Percentiles rank a stretch among this genome's conserved stretches.
Conservation (phyloP, 352 stramenopile species). For the Ophiocytium majus region DNA sequence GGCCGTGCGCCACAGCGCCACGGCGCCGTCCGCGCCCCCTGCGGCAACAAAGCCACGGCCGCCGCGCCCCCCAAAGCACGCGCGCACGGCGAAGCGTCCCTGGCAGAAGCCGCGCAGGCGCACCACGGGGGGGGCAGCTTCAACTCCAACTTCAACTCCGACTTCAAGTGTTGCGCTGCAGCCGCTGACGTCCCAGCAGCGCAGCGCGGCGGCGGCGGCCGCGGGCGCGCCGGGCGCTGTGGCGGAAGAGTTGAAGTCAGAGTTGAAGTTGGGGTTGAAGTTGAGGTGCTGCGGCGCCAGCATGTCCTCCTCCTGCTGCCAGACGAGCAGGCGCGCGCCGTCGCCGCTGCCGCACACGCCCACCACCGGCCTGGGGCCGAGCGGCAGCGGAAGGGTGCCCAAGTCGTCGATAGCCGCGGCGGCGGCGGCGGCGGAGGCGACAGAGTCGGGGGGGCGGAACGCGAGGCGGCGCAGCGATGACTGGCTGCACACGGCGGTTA, state of each 20-base stretch:
- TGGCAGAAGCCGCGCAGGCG: not conserved
- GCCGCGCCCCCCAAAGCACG: constrained; percentile 31
- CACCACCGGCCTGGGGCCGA: not conserved
- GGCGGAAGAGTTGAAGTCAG: no score
- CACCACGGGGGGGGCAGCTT: not conserved
- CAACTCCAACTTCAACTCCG: not conserved
- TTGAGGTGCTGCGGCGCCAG: no score
- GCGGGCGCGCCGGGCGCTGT: not conserved
- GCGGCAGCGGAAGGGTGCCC: not conserved
- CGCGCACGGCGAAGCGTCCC: constrained; percentile 27
- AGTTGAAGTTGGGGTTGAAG: no score
- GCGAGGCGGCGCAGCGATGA: not conserved
- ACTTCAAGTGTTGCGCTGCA: no score
- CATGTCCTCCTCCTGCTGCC: not conserved
- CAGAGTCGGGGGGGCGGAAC: not conserved
- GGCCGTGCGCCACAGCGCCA: not conserved
- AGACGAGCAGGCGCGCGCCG: not conserved
- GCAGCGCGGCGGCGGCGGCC: constrained; percentile 22
- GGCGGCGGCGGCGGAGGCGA: no score
- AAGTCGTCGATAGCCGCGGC: not conserved
- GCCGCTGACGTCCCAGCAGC: constrained; percentile 29
- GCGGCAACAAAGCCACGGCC: constrained; percentile 35
- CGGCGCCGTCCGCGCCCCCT: constrained; percentile 37
- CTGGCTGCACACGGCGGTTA: not conserved
- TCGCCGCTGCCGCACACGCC: not conserved